Evolutionary conservation across 2,329 filamentous ascomycete genomes (phyloP).

Genomic region (Incumbomyces delicatus): DNA sequence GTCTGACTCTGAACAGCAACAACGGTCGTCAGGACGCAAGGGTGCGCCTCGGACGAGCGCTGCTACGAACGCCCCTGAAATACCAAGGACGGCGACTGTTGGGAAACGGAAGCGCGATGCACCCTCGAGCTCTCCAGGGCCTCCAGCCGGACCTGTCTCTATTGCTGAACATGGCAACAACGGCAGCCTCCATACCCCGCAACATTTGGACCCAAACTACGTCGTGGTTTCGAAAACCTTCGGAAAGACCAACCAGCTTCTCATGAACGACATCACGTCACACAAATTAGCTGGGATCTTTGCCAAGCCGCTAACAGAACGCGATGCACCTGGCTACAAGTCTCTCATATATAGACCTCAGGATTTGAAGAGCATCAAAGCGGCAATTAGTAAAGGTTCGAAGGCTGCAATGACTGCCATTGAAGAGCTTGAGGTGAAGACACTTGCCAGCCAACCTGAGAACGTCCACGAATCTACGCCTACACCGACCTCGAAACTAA

Average conservation of each 20-base stretch:
- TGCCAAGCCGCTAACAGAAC: constrained; percentile 62
- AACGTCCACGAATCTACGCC: constrained; percentile 4
- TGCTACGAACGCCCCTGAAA: constrained; percentile 5
- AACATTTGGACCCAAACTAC: constrained; percentile 27
- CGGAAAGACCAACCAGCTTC: constrained; percentile 60
- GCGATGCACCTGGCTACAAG: constrained; percentile 65
- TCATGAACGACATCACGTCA: constrained; percentile 65
- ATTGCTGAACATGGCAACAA: constrained; percentile 14
- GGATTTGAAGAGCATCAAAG: constrained; percentile 67
- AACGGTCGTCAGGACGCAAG: constrained; percentile 24
- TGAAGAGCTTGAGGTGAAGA: constrained; percentile 36
- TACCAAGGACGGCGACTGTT: constrained; percentile 2
- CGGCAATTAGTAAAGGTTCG: constrained; percentile 50
- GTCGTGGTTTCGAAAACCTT: constrained; percentile 35
- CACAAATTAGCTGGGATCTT: constrained; percentile 75
- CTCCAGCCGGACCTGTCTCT: constrained; percentile 8
- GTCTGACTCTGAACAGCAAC: constrained; percentile 27
- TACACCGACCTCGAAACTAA: constrained; percentile 24
- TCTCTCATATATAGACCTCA: constrained; percentile 65
- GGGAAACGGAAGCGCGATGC: constrained; percentile 33
- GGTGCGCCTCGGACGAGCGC: constrained; percentile 12
- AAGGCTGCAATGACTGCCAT: constrained; percentile 34
- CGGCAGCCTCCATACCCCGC: constrained; percentile 7
- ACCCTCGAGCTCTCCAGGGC: constrained; percentile 22
- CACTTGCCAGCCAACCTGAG: constrained; percentile 27